These are phyloP conservation scores for Symmetrospora coprosmae DNA, from an alignment of 768 basidiomycete species.

Conservation along the genomic window DNA sequence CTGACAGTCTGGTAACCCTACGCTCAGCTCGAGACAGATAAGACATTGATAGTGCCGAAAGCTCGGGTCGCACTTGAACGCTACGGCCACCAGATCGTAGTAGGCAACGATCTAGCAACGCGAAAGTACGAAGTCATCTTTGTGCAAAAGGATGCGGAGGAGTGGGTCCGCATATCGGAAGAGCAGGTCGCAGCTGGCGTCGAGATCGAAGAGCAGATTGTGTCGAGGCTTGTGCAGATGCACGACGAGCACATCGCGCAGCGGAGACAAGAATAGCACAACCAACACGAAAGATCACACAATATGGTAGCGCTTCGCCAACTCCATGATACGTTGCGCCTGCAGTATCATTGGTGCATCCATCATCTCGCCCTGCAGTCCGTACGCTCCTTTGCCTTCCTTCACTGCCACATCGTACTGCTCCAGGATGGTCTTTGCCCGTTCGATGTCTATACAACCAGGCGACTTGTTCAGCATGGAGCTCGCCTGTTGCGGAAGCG, in stretches of 20 bases:
- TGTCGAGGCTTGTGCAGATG: slow-evolving; percentile 56
- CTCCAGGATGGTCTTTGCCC: slow-evolving; percentile 58
- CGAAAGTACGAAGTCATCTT: slow-evolving; percentile 88
- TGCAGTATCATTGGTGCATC: slow-evolving; percentile 21
- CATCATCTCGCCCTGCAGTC: slow-evolving; percentile 40
- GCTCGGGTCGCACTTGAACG: slow-evolving; percentile 70
- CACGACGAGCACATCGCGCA: slow-evolving; percentile 54
- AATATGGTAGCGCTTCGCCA: not conserved
- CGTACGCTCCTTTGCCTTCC: slow-evolving; percentile 49
- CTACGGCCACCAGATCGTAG: slow-evolving; percentile 93
- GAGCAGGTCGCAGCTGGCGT: slow-evolving; percentile 37
- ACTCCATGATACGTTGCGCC: slow-evolving; percentile 2
- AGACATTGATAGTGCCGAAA: slow-evolving; percentile 69
- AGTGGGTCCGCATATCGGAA: slow-evolving; percentile 29
- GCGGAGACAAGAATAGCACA: not conserved
- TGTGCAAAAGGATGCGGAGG: slow-evolving; percentile 40
- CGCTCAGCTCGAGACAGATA: slow-evolving; percentile 79
- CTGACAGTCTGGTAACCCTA: not conserved
- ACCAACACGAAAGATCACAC: not conserved
- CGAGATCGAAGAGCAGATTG: slow-evolving; percentile 89
- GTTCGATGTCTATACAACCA: slow-evolving; percentile 49
- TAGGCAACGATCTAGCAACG: slow-evolving; percentile 84
- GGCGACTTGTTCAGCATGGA: not conserved
- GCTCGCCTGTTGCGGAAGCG: not conserved
- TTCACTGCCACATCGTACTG: slow-evolving; percentile 47